Evolutionary conservation across 2,329 filamentous ascomycete species (phyloP).

Genomic region (Grosmannia serpens): DNA sequence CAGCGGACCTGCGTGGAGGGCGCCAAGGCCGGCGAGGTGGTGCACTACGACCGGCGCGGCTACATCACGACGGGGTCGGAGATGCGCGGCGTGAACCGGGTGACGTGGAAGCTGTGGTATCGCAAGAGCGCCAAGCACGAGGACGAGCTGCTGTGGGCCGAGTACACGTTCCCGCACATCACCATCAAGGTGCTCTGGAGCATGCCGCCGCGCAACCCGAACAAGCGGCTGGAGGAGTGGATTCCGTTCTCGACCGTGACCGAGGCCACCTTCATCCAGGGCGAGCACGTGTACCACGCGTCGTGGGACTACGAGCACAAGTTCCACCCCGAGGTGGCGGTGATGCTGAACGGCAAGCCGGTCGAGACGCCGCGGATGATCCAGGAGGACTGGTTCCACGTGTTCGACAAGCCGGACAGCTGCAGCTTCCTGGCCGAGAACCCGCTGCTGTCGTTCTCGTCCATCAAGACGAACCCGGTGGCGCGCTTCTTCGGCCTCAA

Average conservation of each 20-base stretch:
- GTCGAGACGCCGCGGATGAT: constrained; percentile 44
- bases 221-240: constrained; percentile 40
- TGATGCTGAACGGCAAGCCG: constrained; percentile 35
- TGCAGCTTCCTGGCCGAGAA: constrained; percentile 37
- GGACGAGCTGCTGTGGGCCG: constrained; percentile 43
- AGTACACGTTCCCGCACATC: constrained; percentile 41
- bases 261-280: constrained; percentile 41
- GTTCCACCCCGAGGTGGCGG: constrained; percentile 33
- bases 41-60: constrained; percentile 40
- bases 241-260: constrained; percentile 43
- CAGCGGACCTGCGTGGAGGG: constrained; percentile 34
- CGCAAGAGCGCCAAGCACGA: constrained; percentile 40
- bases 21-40: constrained; percentile 29
- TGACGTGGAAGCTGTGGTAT: constrained; percentile 43
- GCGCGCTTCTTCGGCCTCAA: constrained; percentile 24
- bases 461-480: constrained; percentile 15
- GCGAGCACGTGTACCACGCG: constrained; percentile 38
- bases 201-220: constrained; percentile 34
- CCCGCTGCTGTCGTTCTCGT: constrained; percentile 35
- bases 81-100: constrained; percentile 36
- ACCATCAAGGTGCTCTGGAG: constrained; percentile 43
- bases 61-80: constrained; percentile 41
- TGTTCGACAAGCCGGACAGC: constrained; percentile 29
- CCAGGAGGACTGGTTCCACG: constrained; percentile 29
- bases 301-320: constrained; percentile 36